Evolutionary conservation across 2,329 filamentous ascomycete genomes (phyloP).

Genomic region (Trichoderma sp.): DNA sequence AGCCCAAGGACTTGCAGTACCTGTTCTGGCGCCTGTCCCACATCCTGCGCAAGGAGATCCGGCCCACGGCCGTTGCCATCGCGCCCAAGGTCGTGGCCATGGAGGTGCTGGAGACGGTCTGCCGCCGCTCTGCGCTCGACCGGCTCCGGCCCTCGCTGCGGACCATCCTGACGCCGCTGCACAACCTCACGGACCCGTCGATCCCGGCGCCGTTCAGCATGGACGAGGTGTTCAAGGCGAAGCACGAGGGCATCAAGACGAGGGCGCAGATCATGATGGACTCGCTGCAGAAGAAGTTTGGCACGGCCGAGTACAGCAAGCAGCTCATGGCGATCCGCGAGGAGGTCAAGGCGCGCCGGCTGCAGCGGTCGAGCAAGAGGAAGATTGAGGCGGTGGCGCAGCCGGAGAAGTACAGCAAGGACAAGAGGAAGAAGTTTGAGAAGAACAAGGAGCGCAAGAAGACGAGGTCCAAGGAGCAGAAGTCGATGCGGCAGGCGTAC

Average conservation of each 20-base stretch:
- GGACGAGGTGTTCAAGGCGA: slow-evolving; percentile 68
- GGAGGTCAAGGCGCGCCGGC: slow-evolving; percentile 69
- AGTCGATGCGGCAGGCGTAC: slow-evolving; percentile 71
- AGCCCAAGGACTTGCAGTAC: slow-evolving; percentile 60
- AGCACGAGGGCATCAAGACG: slow-evolving; percentile 70
- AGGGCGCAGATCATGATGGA: slow-evolving; percentile 79
- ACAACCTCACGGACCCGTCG: slow-evolving; percentile 80
- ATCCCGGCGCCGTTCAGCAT: slow-evolving; percentile 72
- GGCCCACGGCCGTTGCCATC: slow-evolving; percentile 64
- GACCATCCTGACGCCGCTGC: slow-evolving; percentile 62
- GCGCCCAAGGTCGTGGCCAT: slow-evolving; percentile 76
- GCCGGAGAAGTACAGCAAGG: slow-evolving; percentile 75
- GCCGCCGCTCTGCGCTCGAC: slow-evolving; percentile 59
- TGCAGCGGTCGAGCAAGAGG: slow-evolving; percentile 78
- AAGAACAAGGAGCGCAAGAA: slow-evolving; percentile 82
- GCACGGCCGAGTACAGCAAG: slow-evolving; percentile 76
- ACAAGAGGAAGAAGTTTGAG: slow-evolving; percentile 82
- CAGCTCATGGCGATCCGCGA: slow-evolving; percentile 73
- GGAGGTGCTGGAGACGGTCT: slow-evolving; percentile 71
- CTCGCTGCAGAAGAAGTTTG: slow-evolving; percentile 80
- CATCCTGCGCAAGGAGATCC: slow-evolving; percentile 75
- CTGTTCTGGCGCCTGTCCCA: slow-evolving; percentile 77
- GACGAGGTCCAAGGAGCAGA: slow-evolving; percentile 73
- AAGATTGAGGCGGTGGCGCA: slow-evolving; percentile 83
- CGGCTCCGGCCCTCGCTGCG: slow-evolving; percentile 66